Percentiles rank a stretch among this genome's conserved stretches.
These are phyloP conservation scores for Aureobasidium sp. DNA, from an alignment of 2,329 filamentous ascomycete genomes.

Conservation along the genomic window DNA sequence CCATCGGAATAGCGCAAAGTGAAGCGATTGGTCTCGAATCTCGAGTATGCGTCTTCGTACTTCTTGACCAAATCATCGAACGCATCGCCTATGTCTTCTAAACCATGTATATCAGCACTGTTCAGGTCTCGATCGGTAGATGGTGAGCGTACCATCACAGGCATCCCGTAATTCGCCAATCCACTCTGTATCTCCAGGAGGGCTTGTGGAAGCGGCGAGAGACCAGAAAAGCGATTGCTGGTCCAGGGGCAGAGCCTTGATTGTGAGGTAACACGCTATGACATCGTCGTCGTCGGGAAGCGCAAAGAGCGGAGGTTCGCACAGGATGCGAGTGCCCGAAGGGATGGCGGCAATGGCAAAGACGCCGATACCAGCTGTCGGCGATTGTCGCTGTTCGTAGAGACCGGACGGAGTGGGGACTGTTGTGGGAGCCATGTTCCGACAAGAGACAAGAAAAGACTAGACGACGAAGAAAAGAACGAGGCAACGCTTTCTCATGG, in stretches of 20 bases:
- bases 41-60: constrained; percentile 12
- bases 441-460: background rate
- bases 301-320: constrained; percentile 13
- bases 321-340: constrained; percentile 14
- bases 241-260: background rate
- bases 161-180: constrained; percentile 8
- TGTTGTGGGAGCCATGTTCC: background rate
- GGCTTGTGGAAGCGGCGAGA: constrained; percentile 5
- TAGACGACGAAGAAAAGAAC: background rate
- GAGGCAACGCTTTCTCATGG: background rate
- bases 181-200: constrained; percentile 12
- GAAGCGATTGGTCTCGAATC: constrained; percentile 17
- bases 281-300: constrained; percentile 15
- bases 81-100: background rate
- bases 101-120: background rate
- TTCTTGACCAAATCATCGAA: constrained; percentile 12
- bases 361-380: constrained; percentile 13
- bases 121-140: background rate
- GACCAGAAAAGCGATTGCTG: constrained; percentile 12
- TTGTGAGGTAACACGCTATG: constrained; percentile 9
- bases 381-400: constrained; percentile 12
- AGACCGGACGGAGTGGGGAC: constrained; percentile 1
- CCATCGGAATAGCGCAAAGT: constrained; percentile 12
- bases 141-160: background rate
- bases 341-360: constrained; percentile 13